Evolutionary conservation across 805 yeast genomes (phyloP).

Genomic region (Metahyphopichia silvanorum): DNA sequence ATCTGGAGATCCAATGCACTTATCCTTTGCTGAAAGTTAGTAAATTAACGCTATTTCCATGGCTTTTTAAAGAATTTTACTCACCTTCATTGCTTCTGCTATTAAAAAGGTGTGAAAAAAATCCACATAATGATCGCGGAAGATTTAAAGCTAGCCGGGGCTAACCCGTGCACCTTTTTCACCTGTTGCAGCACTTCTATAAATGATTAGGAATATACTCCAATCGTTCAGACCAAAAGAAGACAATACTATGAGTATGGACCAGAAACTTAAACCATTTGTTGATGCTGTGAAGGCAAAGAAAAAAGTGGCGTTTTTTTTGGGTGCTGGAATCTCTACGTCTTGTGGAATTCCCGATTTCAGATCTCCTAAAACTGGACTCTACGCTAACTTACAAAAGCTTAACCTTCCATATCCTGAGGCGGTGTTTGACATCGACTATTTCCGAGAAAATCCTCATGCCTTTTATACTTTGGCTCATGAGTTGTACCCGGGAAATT

Average conservation of each 20-base stretch:
- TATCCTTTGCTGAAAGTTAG: constrained; percentile 64
- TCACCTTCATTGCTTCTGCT: constrained; percentile 1
- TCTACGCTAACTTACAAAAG: constrained; percentile 74
- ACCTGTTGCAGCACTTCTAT: background rate
- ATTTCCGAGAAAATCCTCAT: constrained; percentile 67
- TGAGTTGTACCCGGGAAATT: constrained; percentile 87
- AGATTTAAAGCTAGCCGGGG: no score
- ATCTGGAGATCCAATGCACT: constrained; percentile 80
- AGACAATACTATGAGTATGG: no score
- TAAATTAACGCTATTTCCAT: background rate
- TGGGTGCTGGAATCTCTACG: constrained; percentile 95
- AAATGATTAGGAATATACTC: background rate
- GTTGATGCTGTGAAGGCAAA: constrained; percentile 28
- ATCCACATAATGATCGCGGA: no score
- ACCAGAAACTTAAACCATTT: constrained; percentile 21
- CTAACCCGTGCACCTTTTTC: constrained; percentile 1
- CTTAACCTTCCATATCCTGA: constrained; percentile 87
- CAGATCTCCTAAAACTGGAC: constrained; percentile 84
- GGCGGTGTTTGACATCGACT: constrained; percentile 91
- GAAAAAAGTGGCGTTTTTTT: constrained; percentile 58
- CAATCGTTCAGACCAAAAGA: constrained; percentile 1
- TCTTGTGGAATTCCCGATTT: constrained; percentile 95
- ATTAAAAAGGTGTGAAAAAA: background rate
- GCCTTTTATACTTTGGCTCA: constrained; percentile 84
- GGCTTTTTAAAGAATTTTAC: background rate